Evolutionary conservation across 2,329 filamentous ascomycete genomes (phyloP).

Genomic region (Neocatenulostroma microsporum): DNA sequence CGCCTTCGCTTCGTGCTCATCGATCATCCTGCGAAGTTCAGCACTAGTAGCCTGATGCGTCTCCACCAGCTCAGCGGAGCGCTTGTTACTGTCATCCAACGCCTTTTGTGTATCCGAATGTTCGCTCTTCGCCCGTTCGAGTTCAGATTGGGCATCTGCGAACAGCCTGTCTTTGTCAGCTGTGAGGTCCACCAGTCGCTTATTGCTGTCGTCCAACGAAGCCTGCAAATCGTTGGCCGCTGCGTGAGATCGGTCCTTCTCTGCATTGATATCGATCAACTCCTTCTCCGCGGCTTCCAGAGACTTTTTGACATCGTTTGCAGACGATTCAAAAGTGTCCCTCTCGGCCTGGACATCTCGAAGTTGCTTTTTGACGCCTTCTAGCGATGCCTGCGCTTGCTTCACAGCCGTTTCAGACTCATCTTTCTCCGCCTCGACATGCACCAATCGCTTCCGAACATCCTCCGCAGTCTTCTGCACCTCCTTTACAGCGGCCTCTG

Average conservation of each 20-base stretch:
- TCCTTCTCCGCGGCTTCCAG: too few relatives aligned
- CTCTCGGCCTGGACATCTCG: background rate
- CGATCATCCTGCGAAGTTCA: too few relatives aligned
- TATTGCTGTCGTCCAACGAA: background rate
- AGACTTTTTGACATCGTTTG: background rate
- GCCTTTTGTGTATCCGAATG: too few relatives aligned
- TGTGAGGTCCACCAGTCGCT: background rate
- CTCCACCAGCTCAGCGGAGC: background rate
- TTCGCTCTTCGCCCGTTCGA: slow-evolving; percentile 6
- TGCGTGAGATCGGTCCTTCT: too few relatives aligned
- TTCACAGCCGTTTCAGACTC: background rate
- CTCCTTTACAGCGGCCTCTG: background rate
- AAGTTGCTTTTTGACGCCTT: slow-evolving; percentile 1
- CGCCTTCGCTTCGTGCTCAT: too few relatives aligned
- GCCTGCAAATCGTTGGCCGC: too few relatives aligned
- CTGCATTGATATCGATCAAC: background rate
- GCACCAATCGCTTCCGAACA: background rate
- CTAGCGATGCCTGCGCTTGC: background rate
- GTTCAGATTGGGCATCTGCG: slow-evolving; percentile 4
- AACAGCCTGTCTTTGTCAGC: slow-evolving; percentile 4
- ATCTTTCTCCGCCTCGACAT: background rate
- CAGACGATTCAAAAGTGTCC: background rate
- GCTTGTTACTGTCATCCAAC: background rate
- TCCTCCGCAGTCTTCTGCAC: background rate
- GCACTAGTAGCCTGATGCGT: too few relatives aligned